A percentile compares a stretch with the other conserved stretches of the same genome.
Evolutionary conservation across 441 rosid genomes (phyloP).

Genomic region (Jatropha multifida): DNA sequence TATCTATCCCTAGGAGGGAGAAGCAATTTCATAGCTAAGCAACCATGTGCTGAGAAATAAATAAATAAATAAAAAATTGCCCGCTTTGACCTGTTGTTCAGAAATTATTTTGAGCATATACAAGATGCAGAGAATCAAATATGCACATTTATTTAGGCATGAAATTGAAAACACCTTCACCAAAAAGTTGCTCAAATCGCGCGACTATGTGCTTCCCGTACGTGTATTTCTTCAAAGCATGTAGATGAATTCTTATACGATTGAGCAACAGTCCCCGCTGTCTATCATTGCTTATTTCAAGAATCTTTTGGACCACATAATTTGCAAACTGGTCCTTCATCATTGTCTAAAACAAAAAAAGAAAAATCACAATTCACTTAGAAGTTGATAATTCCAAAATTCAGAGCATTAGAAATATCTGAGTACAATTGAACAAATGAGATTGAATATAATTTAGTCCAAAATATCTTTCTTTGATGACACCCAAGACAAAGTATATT

Average conservation of each 20-base stretch:
- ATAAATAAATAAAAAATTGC: background rate
- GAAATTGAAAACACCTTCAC: constrained; percentile 45
- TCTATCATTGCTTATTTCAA: constrained; percentile 57
- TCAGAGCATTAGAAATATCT: background rate
- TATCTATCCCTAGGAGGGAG: background rate
- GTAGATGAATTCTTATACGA: constrained; percentile 56
- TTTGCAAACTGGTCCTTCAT: constrained; percentile 95
- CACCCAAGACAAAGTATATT: background rate
- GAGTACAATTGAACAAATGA: background rate
- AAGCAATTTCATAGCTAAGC: background rate
- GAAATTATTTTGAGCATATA: background rate
- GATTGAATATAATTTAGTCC: background rate
- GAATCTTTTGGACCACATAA: constrained; percentile 88
- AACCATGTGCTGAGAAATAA: background rate
- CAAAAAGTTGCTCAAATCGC: constrained; percentile 66
- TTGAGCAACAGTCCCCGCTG: constrained; percentile 55
- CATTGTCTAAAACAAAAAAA: constrained; percentile 49
- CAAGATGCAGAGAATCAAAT: background rate
- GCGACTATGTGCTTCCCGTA: constrained; percentile 92
- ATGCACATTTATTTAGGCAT: background rate
- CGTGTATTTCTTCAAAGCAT: constrained; percentile 83
- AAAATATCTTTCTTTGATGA: background rate
- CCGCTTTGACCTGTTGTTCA: background rate
- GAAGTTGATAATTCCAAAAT: background rate
- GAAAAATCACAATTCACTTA: background rate